These are phyloP conservation scores for Solanum lycopersicoides DNA, from an alignment of 257 asterid genomes.

Conservation along the genomic window DNA sequence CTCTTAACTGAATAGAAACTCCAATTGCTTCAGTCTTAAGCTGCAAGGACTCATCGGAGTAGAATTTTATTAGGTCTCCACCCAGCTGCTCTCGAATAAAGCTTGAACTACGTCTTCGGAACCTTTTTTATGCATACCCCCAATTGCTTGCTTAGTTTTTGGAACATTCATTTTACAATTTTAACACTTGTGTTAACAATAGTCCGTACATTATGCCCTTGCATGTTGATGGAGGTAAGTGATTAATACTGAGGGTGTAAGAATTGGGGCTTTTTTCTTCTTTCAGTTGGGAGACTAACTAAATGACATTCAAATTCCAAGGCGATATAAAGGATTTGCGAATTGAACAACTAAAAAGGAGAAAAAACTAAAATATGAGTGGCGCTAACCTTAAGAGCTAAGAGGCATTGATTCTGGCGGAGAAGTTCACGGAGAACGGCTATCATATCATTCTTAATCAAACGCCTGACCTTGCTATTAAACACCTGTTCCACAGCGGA, in stretches of 20 bases:
- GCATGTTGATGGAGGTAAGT: neutral
- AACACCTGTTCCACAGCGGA: constrained; percentile 24
- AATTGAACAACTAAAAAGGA: neutral
- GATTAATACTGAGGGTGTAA: neutral
- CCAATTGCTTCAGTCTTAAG: neutral
- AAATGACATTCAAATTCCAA: neutral
- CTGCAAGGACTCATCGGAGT: neutral
- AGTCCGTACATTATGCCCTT: neutral
- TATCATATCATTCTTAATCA: constrained; percentile 55
- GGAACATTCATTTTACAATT: neutral
- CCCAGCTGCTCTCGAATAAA: neutral
- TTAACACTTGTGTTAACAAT: neutral
- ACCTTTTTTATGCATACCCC: neutral
- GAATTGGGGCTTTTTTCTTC: neutral
- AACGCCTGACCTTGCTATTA: constrained; percentile 38
- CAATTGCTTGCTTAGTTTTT: neutral
- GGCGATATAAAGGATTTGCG: no score
- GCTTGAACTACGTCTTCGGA: neutral
- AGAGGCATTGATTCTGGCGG: constrained; percentile 52
- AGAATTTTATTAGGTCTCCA: neutral
- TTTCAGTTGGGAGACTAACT: neutral
- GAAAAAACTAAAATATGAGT: neutral
- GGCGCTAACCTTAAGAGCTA: constrained; percentile 52
- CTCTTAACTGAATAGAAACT: neutral
- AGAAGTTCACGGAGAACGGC: constrained; percentile 79